Evolutionary conservation across 2,329 filamentous ascomycete species (phyloP).

Genomic region (Byssothecium circinans): DNA sequence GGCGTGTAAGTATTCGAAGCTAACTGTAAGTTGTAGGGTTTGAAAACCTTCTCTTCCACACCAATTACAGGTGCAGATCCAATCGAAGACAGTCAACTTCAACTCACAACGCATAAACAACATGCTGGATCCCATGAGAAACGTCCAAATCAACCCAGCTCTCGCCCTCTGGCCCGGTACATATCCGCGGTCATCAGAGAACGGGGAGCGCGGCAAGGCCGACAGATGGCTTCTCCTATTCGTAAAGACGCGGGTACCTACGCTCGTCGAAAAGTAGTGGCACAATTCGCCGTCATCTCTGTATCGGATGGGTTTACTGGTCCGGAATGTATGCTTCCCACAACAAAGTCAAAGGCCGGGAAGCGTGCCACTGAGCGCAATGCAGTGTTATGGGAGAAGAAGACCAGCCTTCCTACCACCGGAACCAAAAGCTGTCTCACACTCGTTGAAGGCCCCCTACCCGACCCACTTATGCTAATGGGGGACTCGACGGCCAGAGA

Average conservation of each 20-base stretch:
- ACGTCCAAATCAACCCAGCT: background rate
- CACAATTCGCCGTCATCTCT: too few relatives aligned
- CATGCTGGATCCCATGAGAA: background rate
- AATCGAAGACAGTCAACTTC: slow-evolving; percentile 29
- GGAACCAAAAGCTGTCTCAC: background rate
- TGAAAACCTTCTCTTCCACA: slow-evolving; percentile 3
- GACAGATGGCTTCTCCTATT: background rate
- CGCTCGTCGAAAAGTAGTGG: background rate
- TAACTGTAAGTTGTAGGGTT: slow-evolving; percentile 20
- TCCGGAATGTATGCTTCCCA: background rate
- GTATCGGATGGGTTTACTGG: slow-evolving; percentile 9
- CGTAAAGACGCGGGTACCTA: background rate
- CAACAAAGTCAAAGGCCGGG: background rate
- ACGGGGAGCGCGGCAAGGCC: background rate
- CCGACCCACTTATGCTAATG: background rate
- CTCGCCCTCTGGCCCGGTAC: background rate
- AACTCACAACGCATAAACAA: background rate
- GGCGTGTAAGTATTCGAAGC: background rate
- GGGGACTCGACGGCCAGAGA: background rate
- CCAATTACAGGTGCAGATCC: slow-evolving; percentile 22
- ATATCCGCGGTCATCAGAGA: background rate
- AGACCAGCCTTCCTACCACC: background rate
- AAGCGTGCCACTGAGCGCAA: background rate
- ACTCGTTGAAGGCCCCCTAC: background rate
- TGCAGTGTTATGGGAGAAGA: background rate